Conservation (phyloP, 2,329 filamentous ascomycete species). For the Calonectria henricotiae region DNA sequence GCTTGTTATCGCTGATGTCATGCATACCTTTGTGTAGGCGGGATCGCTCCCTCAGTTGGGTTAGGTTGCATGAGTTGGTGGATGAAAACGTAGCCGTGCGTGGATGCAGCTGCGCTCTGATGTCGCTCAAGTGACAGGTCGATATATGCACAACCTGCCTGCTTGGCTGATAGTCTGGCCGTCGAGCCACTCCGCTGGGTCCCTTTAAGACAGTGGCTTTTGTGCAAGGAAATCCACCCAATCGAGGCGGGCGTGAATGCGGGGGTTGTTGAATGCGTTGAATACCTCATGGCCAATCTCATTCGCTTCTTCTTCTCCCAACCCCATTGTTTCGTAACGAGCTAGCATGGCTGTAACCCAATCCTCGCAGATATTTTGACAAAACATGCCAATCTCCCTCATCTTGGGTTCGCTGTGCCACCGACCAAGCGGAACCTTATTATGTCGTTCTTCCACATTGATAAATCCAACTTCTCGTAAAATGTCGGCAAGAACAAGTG, state of each 20-base stretch:
- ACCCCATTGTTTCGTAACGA: constrained; percentile 55
- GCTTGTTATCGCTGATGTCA: constrained; percentile 38
- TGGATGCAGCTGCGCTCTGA: constrained; percentile 38
- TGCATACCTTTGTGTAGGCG: not conserved
- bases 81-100: constrained; percentile 30
- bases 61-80: constrained; percentile 33
- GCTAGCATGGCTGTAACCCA: constrained; percentile 57
- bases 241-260: constrained; percentile 56
- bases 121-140: constrained; percentile 37
- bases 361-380: constrained; percentile 57
- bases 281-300: constrained; percentile 54
- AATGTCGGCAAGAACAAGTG: constrained; percentile 50
- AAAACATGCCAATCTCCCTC: constrained; percentile 60
- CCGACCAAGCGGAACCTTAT: constrained; percentile 57
- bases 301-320: constrained; percentile 57
- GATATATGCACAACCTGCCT: not conserved
- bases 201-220: constrained; percentile 53
- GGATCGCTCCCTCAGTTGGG: constrained; percentile 19
- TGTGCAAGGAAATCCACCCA: constrained; percentile 61
- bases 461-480: constrained; percentile 57
- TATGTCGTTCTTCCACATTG: constrained; percentile 53
- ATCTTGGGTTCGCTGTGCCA: constrained; percentile 58
- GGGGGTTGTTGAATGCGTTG: constrained; percentile 55
- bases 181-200: constrained; percentile 22
- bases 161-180: constrained; percentile 29